Conservation (phyloP, 495 filamentous ascomycete species). For the Tuber brumale region DNA sequence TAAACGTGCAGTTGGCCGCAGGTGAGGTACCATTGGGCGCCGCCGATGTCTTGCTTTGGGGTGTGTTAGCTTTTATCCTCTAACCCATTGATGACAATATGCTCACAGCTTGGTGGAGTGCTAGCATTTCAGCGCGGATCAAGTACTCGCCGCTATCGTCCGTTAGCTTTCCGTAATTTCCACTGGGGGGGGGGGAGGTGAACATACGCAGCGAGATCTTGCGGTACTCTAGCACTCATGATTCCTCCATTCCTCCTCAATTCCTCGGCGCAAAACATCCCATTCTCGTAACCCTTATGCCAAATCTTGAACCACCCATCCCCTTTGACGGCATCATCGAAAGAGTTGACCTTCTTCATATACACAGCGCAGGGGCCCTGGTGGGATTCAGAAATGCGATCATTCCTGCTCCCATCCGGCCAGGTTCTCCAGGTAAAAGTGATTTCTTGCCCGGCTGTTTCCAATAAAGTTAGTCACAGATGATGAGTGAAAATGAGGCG, state of each 20-base stretch:
- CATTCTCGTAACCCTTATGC: slow-evolving; percentile 57
- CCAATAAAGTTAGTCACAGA: background rate
- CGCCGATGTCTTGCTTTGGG: slow-evolving; percentile 51
- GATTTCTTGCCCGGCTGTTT: slow-evolving; percentile 48
- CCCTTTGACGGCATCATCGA: slow-evolving; percentile 47
- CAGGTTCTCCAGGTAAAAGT: slow-evolving; percentile 59
- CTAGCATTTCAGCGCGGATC: slow-evolving; percentile 60
- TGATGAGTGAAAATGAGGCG: background rate
- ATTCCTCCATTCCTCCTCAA: slow-evolving; percentile 60
- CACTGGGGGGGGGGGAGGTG: too few relatives aligned
- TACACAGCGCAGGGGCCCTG: slow-evolving; percentile 68
- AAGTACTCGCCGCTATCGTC: slow-evolving; percentile 55
- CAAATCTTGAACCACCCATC: slow-evolving; percentile 77
- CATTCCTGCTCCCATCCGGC: slow-evolving; percentile 52
- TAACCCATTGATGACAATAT: slow-evolving; percentile 43
- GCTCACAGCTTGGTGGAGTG: slow-evolving; percentile 58
- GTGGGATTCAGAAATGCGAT: slow-evolving; percentile 56
- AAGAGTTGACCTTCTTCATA: slow-evolving; percentile 50
- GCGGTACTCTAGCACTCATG: slow-evolving; percentile 55
- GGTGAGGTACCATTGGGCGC: slow-evolving; percentile 41
- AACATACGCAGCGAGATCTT: slow-evolving; percentile 49
- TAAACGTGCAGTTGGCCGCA: slow-evolving; percentile 65
- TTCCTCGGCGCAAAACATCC: slow-evolving; percentile 62
- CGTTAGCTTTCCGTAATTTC: slow-evolving; percentile 12
- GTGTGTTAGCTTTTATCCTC: background rate